Conservation (phyloP, 805 yeast species). For the Metschnikowia picachoensis region DNA sequence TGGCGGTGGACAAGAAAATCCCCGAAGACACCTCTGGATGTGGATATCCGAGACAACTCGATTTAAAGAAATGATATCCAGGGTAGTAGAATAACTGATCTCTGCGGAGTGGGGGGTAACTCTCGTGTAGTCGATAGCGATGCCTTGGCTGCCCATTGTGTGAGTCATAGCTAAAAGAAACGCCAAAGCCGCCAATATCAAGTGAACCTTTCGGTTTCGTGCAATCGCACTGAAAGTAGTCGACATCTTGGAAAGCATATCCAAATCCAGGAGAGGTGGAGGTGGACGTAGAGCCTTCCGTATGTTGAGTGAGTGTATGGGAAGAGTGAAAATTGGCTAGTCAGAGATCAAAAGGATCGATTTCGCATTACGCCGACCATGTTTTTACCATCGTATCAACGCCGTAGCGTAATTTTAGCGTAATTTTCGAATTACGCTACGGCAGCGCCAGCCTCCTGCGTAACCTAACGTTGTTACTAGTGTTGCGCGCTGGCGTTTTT, state of each 20-base stretch:
- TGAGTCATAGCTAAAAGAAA: constrained; percentile 8
- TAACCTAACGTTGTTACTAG: too few species aligned
- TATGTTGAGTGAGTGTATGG: too few species aligned
- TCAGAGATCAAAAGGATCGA: too few species aligned
- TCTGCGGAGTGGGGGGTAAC: constrained; percentile 1
- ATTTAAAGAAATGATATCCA: constrained; percentile 10
- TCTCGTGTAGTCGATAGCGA: constrained; percentile 4
- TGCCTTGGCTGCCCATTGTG: constrained; percentile 10
- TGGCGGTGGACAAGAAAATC: constrained; percentile 14
- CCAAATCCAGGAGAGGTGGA: not conserved
- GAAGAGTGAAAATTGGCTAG: too few species aligned
- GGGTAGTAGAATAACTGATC: constrained; percentile 8
- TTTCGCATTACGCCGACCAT: too few species aligned
- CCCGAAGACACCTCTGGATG: constrained; percentile 14
- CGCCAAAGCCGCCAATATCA: constrained; percentile 8
- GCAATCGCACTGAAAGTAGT: constrained; percentile 2
- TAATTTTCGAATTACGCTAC: too few species aligned
- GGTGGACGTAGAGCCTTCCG: not conserved
- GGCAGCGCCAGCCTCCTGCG: too few species aligned
- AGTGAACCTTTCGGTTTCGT: constrained; percentile 13
- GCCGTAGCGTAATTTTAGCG: too few species aligned
- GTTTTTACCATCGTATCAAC: too few species aligned
- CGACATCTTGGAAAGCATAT: not conserved
- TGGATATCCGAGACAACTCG: constrained; percentile 15
- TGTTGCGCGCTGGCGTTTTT: too few species aligned